phyloP scores from a whole-genome alignment of 257 asterid species.

The Solanum appendiculatum region DNA sequence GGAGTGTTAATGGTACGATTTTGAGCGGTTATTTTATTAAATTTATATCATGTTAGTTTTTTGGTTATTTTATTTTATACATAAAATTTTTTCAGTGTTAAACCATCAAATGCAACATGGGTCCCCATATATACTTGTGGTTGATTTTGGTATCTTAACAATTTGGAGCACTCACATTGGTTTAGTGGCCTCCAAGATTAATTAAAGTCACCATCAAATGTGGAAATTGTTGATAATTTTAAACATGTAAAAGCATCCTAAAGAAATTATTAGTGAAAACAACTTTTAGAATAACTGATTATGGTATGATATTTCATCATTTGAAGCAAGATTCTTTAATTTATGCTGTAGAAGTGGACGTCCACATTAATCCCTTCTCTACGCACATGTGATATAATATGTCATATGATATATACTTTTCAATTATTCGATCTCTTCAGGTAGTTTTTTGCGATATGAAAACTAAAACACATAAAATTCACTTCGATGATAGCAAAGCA shows the following conservation, averaged over 20 bases:
- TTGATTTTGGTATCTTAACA: neutral
- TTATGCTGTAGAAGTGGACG: neutral
- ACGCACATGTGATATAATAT: neutral
- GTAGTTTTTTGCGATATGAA: too few relatives aligned
- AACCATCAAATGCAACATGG: neutral
- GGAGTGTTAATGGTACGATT: too few relatives aligned
- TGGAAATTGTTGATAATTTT: neutral
- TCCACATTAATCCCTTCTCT: neutral
- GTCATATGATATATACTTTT: too few relatives aligned
- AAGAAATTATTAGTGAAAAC: neutral
- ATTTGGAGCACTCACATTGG: neutral
- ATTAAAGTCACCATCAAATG: neutral
- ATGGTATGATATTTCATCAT: neutral
- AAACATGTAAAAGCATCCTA: neutral
- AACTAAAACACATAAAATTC: too few relatives aligned
- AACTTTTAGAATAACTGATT: neutral
- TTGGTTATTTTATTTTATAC: too few relatives aligned
- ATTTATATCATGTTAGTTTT: too few relatives aligned
- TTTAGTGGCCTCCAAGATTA: neutral
- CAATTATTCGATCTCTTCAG: neutral
- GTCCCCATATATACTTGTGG: neutral
- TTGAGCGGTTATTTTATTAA: too few relatives aligned
- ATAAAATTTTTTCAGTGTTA: neutral
- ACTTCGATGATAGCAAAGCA: neutral
- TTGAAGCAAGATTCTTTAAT: neutral